Percentiles rank a stretch among this genome's conserved stretches.
Conservation (phyloP, 1,139 yeast genomes). For the Suhomyces bokatorum region DNA sequence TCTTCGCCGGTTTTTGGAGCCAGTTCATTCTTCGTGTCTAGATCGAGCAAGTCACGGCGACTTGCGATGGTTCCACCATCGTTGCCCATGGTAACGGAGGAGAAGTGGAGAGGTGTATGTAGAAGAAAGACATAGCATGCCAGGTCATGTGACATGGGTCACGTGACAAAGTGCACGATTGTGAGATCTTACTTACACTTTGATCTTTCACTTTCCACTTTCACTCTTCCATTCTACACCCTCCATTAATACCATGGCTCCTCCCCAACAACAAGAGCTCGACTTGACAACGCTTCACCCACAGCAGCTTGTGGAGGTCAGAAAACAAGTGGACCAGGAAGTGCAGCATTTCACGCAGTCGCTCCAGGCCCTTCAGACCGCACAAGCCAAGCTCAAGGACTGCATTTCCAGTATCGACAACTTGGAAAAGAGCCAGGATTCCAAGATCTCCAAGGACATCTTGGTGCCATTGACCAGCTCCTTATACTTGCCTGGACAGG, state of each 20-base stretch:
- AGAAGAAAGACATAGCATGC: too few species aligned
- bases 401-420: slow-evolving; percentile 71
- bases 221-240: not conserved
- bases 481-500: slow-evolving; percentile 82
- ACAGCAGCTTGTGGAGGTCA: slow-evolving; percentile 81
- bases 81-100: slow-evolving; percentile 36
- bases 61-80: slow-evolving; percentile 56
- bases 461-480: slow-evolving; percentile 89
- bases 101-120: too few species aligned
- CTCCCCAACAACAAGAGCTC: slow-evolving; percentile 19
- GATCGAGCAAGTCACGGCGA: slow-evolving; percentile 41
- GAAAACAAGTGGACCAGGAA: slow-evolving; percentile 83
- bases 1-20: slow-evolving; percentile 7
- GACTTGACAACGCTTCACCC: slow-evolving; percentile 74
- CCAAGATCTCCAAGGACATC: slow-evolving; percentile 46
- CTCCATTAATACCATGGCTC: slow-evolving; percentile 3
- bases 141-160: not conserved
- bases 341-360: slow-evolving; percentile 84
- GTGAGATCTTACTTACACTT: not conserved
- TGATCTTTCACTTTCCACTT: too few species aligned
- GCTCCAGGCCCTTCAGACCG: slow-evolving; percentile 78
- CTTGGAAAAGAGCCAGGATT: slow-evolving; percentile 44
- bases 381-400: slow-evolving; percentile 79
- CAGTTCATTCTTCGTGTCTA: slow-evolving; percentile 18
- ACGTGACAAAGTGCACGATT: not conserved